Percentiles rank a stretch among this genome's conserved stretches.
Conservation (phyloP, 169 alveolate species). For the Eimeria praecox region DNA sequence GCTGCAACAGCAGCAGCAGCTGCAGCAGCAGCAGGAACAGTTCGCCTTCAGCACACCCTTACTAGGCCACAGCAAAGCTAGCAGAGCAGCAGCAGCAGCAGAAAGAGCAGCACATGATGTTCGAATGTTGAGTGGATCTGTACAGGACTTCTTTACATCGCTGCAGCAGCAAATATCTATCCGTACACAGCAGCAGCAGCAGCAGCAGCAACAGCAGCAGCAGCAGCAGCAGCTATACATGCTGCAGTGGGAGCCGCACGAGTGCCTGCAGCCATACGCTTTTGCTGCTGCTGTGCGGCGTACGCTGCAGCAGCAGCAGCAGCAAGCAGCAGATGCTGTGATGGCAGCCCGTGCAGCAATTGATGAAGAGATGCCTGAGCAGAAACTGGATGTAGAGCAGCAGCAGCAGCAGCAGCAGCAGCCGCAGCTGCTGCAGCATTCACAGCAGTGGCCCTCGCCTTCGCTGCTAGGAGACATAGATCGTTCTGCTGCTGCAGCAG, state of each 20-base stretch:
- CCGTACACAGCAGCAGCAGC: slow-evolving; percentile 8
- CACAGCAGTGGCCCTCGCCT: not conserved
- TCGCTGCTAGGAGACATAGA: not conserved
- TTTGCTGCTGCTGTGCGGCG: slow-evolving; percentile 42
- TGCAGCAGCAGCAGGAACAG: slow-evolving; percentile 13
- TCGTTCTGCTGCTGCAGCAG: not conserved
- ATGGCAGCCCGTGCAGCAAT: not conserved
- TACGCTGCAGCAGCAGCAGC: slow-evolving; percentile 53
- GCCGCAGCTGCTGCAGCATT: not conserved
- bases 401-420: slow-evolving; percentile 38
- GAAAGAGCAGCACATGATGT: not conserved
- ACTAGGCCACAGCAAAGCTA: not conserved
- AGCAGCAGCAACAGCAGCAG: slow-evolving; percentile 41
- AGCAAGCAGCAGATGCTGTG: not conserved
- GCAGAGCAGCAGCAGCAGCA: slow-evolving; percentile 38
- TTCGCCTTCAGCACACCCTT: not conserved
- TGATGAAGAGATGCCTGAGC: not conserved
- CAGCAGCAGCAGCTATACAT: not conserved
- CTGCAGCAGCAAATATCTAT: slow-evolving; percentile 12
- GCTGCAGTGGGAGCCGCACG: slow-evolving; percentile 56
- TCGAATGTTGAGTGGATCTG: not conserved
- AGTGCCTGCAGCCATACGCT: slow-evolving; percentile 54
- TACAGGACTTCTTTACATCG: not conserved
- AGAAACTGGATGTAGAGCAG: not conserved
- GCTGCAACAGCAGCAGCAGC: slow-evolving; percentile 17